Evolutionary conservation across 192 early-diverging fungal genomes (phyloP).

Genomic region (Gamsiella multidivaricata): DNA sequence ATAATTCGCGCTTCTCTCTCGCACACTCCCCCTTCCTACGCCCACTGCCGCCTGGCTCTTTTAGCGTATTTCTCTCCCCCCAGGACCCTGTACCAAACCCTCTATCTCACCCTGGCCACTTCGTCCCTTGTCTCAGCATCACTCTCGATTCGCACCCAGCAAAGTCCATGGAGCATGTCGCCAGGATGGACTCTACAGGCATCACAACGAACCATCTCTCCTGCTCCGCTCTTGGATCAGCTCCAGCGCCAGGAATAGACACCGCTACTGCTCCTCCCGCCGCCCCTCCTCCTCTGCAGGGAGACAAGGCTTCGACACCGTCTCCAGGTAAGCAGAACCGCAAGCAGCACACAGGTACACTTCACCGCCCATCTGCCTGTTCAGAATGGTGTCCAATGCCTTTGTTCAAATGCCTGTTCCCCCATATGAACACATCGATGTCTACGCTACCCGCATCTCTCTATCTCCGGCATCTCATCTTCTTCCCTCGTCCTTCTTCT

Average conservation of each 20-base stretch:
- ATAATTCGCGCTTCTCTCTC: too few relatives aligned
- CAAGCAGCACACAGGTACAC: too few relatives aligned
- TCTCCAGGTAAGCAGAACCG: neutral
- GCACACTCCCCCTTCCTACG: neutral
- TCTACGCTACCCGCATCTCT: too few relatives aligned
- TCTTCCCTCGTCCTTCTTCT: constrained; percentile 4
- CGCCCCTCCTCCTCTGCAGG: neutral
- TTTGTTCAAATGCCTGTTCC: too few relatives aligned
- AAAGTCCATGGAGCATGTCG: constrained; percentile 5
- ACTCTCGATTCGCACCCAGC: too few relatives aligned
- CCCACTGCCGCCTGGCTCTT: neutral
- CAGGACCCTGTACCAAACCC: neutral
- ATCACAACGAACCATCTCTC: constrained; percentile 1
- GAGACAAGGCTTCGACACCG: neutral
- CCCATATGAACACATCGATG: too few relatives aligned
- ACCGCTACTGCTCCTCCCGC: neutral
- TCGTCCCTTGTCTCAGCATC: neutral
- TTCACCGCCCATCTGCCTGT: too few relatives aligned
- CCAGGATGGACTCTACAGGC: constrained; percentile 12
- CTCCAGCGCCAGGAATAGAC: neutral
- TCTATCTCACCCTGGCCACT: neutral
- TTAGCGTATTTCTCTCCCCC: neutral
- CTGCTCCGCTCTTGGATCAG: neutral
- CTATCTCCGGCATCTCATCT: neutral
- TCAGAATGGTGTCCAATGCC: too few relatives aligned